These are phyloP conservation scores for Brachypodium distachyon DNA, from an alignment of 202 grass and related monocot genomes.

Conservation along the genomic window DNA sequence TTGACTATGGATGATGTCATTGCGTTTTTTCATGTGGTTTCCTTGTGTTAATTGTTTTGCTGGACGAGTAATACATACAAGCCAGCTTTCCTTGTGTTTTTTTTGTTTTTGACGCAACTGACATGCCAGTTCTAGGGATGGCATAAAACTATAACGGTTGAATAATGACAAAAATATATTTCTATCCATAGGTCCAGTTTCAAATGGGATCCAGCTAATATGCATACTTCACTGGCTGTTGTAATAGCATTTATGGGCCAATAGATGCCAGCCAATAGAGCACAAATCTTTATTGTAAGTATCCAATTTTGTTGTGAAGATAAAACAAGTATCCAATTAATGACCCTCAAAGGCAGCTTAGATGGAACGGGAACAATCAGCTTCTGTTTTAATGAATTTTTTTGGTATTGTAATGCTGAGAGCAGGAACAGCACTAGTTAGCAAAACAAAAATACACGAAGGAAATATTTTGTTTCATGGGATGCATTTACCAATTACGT, in stretches of 20 bases:
- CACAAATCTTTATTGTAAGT: neutral
- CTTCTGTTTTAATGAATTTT: neutral
- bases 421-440: too few species aligned
- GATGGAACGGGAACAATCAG: neutral
- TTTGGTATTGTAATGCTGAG: neutral
- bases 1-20: neutral
- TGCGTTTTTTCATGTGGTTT: neutral
- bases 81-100: neutral
- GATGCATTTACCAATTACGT: neutral
- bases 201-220: neutral
- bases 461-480: neutral
- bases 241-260: neutral
- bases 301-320: neutral
- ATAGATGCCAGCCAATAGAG: neutral
- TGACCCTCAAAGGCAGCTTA: neutral
- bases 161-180: neutral
- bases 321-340: too few species aligned
- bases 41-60: too few species aligned
- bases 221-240: neutral
- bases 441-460: too few species aligned
- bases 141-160: neutral
- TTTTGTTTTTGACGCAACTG: neutral
- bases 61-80: neutral
- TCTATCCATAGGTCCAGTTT: neutral
- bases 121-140: neutral